These are phyloP conservation scores for Crithidia bombi DNA, from an alignment of 208 protist species.

Conservation along the genomic window DNA sequence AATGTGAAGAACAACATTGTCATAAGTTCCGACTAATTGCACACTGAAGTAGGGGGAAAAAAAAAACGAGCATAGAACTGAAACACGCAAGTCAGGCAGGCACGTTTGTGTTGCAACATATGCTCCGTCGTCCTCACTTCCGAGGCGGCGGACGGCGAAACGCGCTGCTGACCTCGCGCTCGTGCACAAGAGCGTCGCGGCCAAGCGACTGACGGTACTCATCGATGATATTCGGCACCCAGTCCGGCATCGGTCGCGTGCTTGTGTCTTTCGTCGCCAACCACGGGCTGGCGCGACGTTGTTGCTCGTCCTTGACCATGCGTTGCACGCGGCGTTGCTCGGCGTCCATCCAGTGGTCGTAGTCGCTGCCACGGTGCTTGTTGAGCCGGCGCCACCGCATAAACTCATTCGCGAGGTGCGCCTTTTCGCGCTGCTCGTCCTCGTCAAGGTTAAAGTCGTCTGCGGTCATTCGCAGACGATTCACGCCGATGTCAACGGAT, in stretches of 20 bases:
- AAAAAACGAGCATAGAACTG: too few relatives aligned
- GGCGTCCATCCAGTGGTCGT: slow-evolving; percentile 87
- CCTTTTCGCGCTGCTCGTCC: slow-evolving; percentile 65
- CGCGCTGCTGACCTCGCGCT: slow-evolving; percentile 55
- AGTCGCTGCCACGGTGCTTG: slow-evolving; percentile 54
- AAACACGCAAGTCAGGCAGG: too few relatives aligned
- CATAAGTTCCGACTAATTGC: too few relatives aligned
- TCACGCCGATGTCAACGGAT: slow-evolving; percentile 73
- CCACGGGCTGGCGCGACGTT: slow-evolving; percentile 54
- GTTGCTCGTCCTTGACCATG: slow-evolving; percentile 55
- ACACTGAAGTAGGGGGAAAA: too few relatives aligned
- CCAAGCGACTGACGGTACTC: slow-evolving; percentile 86
- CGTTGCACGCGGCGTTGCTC: slow-evolving; percentile 62
- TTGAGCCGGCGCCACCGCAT: slow-evolving; percentile 71
- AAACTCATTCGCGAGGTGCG: slow-evolving; percentile 66
- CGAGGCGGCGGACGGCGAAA: slow-evolving; percentile 45
- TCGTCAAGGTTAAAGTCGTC: slow-evolving; percentile 77
- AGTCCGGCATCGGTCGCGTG: slow-evolving; percentile 54
- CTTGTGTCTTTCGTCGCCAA: slow-evolving; percentile 15
- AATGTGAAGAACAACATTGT: too few relatives aligned
- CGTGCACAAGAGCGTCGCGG: slow-evolving; percentile 69
- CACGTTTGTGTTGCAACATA: too few relatives aligned
- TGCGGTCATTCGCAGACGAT: slow-evolving; percentile 67
- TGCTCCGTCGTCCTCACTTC: background rate
- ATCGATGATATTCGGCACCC: slow-evolving; percentile 90